Evolutionary conservation across 2,329 filamentous ascomycete species (phyloP).

Genomic region (Graphiopsis chlorocephala): DNA sequence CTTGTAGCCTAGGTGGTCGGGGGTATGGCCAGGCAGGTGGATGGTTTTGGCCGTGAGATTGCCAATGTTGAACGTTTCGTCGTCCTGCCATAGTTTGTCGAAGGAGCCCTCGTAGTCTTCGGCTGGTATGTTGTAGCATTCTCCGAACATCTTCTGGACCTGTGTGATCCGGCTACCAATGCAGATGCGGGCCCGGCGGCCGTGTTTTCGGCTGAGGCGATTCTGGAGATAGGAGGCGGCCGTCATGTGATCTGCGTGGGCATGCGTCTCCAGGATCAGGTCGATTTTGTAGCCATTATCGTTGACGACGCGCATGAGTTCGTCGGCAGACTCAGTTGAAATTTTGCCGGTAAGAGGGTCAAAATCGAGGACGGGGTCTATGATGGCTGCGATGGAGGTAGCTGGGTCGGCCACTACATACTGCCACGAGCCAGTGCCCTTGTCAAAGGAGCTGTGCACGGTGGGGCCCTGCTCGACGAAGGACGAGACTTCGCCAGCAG

Average conservation of each 20-base stretch:
- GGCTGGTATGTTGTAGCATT: slow-evolving; percentile 46
- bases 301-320: slow-evolving; percentile 45
- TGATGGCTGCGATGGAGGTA: slow-evolving; percentile 52
- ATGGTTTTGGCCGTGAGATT: slow-evolving; percentile 45
- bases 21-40: slow-evolving; percentile 60
- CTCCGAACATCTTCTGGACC: slow-evolving; percentile 52
- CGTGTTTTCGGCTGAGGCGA: slow-evolving; percentile 38
- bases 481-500: too few relatives aligned
- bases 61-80: slow-evolving; percentile 54
- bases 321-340: slow-evolving; percentile 53
- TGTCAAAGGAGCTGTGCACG: too few relatives aligned
- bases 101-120: slow-evolving; percentile 50
- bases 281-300: slow-evolving; percentile 49
- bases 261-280: slow-evolving; percentile 61
- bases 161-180: slow-evolving; percentile 55
- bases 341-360: slow-evolving; percentile 46
- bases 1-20: slow-evolving; percentile 59
- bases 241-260: slow-evolving; percentile 60
- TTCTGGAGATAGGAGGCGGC: slow-evolving; percentile 58
- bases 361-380: slow-evolving; percentile 62
- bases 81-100: slow-evolving; percentile 53
- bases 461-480: too few relatives aligned
- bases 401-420: slow-evolving; percentile 57
- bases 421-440: slow-evolving; percentile 56
- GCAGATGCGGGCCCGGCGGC: slow-evolving; percentile 45